phyloP scores from a whole-genome alignment of 371 early-diverging fungal species.

The Capillidium heterosporum region DNA sequence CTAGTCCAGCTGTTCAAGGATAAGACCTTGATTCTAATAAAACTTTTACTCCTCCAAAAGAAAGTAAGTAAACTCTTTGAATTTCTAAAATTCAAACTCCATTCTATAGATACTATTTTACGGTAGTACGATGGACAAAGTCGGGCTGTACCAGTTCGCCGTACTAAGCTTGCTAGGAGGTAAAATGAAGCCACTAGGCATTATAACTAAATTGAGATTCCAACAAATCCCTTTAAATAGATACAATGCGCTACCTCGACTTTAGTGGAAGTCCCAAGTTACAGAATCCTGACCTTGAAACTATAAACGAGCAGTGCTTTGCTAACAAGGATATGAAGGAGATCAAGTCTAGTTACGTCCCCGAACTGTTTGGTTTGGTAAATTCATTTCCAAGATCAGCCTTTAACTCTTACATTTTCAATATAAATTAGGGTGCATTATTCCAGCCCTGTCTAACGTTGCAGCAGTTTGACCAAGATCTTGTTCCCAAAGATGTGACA shows the following conservation, averaged over 20 bases:
- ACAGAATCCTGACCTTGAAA: not conserved
- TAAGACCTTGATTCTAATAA: not conserved
- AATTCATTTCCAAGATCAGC: not conserved
- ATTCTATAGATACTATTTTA: not conserved
- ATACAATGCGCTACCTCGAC: not conserved
- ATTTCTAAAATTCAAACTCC: not conserved
- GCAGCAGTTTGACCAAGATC: not conserved
- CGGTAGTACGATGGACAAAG: not conserved
- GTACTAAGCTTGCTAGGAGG: not conserved
- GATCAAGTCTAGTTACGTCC: not conserved
- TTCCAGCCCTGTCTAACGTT: conserved; percentile 4
- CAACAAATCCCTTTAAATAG: not conserved
- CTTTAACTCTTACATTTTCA: not conserved
- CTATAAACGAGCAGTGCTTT: not conserved
- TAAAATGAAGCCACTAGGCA: not conserved
- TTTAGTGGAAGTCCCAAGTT: not conserved
- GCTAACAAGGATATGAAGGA: not conserved
- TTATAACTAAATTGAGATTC: not conserved
- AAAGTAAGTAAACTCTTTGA: not conserved
- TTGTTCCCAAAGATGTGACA: not conserved
- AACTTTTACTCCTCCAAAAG: not conserved
- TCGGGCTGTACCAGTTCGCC: not conserved
- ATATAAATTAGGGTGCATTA: not conserved
- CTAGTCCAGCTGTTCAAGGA: not conserved
- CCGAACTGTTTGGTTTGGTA: not conserved